These are phyloP conservation scores for Trametes hirsuta DNA, from an alignment of 1,284 basidiomycete genomes.

Conservation along the genomic window DNA sequence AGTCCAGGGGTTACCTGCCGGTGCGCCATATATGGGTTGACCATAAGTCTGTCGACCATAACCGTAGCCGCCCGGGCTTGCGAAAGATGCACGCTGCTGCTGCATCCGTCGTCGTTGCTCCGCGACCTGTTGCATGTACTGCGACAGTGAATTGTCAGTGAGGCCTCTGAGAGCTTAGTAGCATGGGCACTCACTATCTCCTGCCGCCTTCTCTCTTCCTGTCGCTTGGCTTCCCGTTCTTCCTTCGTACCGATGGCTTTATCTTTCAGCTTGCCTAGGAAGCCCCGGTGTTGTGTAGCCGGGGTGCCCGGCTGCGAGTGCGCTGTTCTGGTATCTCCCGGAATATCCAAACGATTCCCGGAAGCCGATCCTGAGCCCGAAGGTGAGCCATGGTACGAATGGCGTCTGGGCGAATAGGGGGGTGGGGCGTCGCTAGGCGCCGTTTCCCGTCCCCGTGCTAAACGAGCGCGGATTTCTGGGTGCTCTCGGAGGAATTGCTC, in stretches of 20 bases:
- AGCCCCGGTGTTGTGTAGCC: slow-evolving; percentile 46
- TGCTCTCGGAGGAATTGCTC: slow-evolving; percentile 61
- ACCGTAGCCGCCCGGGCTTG: neutral
- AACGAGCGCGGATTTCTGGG: slow-evolving; percentile 49
- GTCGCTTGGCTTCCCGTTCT: slow-evolving; percentile 47
- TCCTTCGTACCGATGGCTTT: slow-evolving; percentile 66
- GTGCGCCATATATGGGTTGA: slow-evolving; percentile 30
- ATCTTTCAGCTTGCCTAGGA: slow-evolving; percentile 64
- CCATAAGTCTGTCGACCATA: slow-evolving; percentile 14
- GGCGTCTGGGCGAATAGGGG: slow-evolving; percentile 36
- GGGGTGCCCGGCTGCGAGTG: slow-evolving; percentile 28
- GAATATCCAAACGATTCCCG: slow-evolving; percentile 4
- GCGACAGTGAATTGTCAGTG: neutral
- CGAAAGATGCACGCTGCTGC: slow-evolving; percentile 29
- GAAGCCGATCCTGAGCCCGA: slow-evolving; percentile 2
- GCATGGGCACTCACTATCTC: slow-evolving; percentile 36
- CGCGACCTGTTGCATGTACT: slow-evolving; percentile 32
- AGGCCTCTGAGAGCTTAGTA: neutral
- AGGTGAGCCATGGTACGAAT: slow-evolving; percentile 35
- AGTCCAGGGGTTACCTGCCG: slow-evolving; percentile 27
- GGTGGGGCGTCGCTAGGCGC: slow-evolving; percentile 23
- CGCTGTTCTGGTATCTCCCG: slow-evolving; percentile 10
- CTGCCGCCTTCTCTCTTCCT: slow-evolving; percentile 42
- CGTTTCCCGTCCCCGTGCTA: slow-evolving; percentile 27
- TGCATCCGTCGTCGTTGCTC: slow-evolving; percentile 33